Evolutionary conservation across 176 grass and related monocot species (phyloP), one percentile per base, ranked within the genome.

Genomic region (Carex scoparia): DNA sequence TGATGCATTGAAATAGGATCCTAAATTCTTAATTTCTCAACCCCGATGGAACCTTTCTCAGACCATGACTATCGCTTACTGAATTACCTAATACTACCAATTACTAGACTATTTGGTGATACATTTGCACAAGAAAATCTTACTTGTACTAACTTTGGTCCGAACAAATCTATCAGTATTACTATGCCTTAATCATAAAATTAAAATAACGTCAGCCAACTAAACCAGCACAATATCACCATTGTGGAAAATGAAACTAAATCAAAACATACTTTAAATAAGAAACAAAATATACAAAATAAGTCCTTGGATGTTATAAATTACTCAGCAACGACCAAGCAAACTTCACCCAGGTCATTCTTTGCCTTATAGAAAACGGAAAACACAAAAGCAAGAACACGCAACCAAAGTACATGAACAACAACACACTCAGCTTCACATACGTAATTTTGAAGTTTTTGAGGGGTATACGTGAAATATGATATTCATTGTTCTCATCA

Each of bases 381-480:
- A 69, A 54, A 60, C 72, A 77, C 11, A 1, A 40, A 42, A 46
- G 16, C 7, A 42, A 16, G 3, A 68, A 83, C 13, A 28, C 23
- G 23, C 18, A 83, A 42, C 27, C 28, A 5, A 53, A 83, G 64
- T 66, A 83, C 62, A 83, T 53, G n/a, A 83, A 83, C 19, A 44
- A 83, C 81, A 83, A 83, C 81, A 68, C 44, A 53, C 81, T 5
- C 81, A 68, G 48, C 61, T 62, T 19, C 27, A 65, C 61, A 63
- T 51, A 55, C 59, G 23, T 23, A 23, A 23, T 23, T 23, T 23
- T 23, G 23, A 23, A 23, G 23, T 23, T 23, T 23, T 23, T 23
- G 23, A 23, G 23, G 23, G 23, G 23, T 23, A 23, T 23, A 23
- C 23, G 23, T 23, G 23, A 23, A 23, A 23, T 23, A 23, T 23